These are phyloP conservation scores for Carex kokanica DNA, from an alignment of 176 grass and related monocot genomes.

Conservation along the genomic window DNA sequence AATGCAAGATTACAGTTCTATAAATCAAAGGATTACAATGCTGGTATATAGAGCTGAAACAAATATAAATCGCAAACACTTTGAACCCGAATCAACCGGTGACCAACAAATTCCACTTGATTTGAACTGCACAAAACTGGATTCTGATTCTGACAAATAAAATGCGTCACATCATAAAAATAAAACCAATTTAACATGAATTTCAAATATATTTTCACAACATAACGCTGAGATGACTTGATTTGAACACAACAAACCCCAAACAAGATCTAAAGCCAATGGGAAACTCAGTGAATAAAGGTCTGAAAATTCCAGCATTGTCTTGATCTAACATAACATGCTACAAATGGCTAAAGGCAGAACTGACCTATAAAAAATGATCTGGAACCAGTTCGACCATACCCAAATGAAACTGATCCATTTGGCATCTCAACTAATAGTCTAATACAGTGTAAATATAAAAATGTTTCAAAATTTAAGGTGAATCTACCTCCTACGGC, in stretches of 20 bases:
- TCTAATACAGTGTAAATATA: neutral
- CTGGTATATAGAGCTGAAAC: no score
- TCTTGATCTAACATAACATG: no score
- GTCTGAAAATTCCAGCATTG: neutral
- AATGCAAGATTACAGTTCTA: no score
- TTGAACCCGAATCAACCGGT: neutral
- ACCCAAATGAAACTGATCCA: no score
- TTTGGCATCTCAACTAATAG: no score
- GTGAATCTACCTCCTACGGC: conserved; percentile 45
- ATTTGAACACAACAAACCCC: neutral
- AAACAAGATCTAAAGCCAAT: neutral
- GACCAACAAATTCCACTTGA: neutral
- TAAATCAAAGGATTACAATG: no score
- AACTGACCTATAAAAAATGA: no score
- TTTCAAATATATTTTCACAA: neutral
- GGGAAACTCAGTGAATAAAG: neutral
- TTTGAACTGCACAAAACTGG: neutral
- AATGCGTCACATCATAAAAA: neutral
- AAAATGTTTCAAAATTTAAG: neutral
- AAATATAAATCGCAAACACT: neutral
- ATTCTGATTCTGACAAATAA: neutral
- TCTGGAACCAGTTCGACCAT: no score
- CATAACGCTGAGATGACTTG: neutral
- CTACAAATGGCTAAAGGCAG: no score
- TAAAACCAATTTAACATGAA: neutral